A percentile compares a stretch with the other conserved stretches of the same genome.
Evolutionary conservation across 1,139 yeast genomes (phyloP).

Genomic region (Starmera stellimalicola): DNA sequence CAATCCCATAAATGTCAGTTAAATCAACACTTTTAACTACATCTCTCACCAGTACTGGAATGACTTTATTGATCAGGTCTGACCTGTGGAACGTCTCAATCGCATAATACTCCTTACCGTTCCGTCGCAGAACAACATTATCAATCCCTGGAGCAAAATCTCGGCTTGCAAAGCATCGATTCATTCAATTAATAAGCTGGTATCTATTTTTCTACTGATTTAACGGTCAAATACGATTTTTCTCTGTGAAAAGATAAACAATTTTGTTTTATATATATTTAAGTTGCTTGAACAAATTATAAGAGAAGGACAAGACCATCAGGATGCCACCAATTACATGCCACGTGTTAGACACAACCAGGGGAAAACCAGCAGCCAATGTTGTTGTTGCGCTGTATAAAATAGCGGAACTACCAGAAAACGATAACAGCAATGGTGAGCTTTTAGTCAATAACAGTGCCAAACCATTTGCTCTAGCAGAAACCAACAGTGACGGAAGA

Average conservation of each 20-base stretch:
- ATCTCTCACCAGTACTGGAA: constrained; percentile 27
- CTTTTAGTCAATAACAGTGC: constrained; percentile 21
- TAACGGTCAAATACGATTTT: constrained; percentile 1
- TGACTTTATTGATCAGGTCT: constrained; percentile 18
- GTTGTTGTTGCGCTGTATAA: constrained; percentile 53
- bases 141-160: constrained; percentile 24
- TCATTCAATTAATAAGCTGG: neutral
- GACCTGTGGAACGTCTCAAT: constrained; percentile 29
- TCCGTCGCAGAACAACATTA: constrained; percentile 22
- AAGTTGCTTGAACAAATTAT: neutral
- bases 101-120: constrained; percentile 23
- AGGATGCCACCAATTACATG: constrained; percentile 58
- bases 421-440: constrained; percentile 15
- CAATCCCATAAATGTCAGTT: constrained; percentile 20
- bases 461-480: constrained; percentile 49
- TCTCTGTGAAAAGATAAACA: neutral
- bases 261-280: neutral
- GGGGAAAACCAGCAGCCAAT: constrained; percentile 67
- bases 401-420: constrained; percentile 22
- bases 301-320: neutral
- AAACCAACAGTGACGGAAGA: constrained; percentile 74
- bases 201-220: constrained; percentile 1
- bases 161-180: neutral
- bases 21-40: constrained; percentile 16
- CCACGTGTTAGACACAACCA: constrained; percentile 78